Evolutionary conservation across 2,329 filamentous ascomycete genomes (phyloP).

Genomic region (Scedosporium boydii): DNA sequence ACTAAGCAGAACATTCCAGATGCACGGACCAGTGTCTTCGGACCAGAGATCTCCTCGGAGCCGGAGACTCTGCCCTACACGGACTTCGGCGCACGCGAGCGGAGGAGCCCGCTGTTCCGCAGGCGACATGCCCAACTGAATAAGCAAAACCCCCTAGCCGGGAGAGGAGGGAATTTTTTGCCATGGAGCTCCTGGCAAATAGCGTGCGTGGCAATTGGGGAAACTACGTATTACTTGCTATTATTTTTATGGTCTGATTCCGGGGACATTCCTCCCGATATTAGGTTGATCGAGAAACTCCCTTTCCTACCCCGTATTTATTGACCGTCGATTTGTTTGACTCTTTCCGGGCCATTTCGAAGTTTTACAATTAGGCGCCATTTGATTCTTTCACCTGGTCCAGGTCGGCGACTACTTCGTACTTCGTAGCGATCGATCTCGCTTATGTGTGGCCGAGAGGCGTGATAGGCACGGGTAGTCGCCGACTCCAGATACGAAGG

Average conservation of each 20-base stretch:
- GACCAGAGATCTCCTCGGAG: neutral
- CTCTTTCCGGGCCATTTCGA: too few relatives aligned
- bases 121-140: neutral
- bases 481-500: too few relatives aligned
- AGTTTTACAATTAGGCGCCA: too few relatives aligned
- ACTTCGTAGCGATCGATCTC: too few relatives aligned
- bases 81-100: neutral
- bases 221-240: too few relatives aligned
- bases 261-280: neutral
- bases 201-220: neutral
- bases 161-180: neutral
- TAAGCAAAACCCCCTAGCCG: neutral
- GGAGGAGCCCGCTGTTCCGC: neutral
- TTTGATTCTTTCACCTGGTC: too few relatives aligned
- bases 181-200: neutral
- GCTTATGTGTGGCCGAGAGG: too few relatives aligned
- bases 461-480: too few relatives aligned
- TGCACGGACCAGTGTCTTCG: neutral
- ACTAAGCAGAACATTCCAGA: neutral
- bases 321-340: too few relatives aligned
- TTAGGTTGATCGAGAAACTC: neutral
- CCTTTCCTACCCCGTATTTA: too few relatives aligned
- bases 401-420: too few relatives aligned
- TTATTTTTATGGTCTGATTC: neutral
- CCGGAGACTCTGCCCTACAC: conserved; percentile 1